Evolutionary conservation across 192 early-diverging fungal genomes (phyloP).

Genomic region (Cladochytrium replicatum): DNA sequence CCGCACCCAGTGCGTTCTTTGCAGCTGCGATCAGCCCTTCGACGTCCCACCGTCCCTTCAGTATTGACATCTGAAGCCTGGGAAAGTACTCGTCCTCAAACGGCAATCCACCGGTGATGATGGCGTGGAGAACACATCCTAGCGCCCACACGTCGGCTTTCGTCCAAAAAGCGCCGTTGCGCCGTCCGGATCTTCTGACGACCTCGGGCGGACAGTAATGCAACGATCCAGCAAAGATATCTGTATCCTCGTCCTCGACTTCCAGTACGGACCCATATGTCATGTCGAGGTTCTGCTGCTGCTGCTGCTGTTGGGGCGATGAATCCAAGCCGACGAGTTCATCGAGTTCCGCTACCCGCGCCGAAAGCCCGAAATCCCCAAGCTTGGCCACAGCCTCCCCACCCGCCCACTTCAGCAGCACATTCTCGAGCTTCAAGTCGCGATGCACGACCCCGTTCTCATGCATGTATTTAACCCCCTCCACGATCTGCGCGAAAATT

Average conservation of each 20-base stretch:
- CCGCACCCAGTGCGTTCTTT: no score
- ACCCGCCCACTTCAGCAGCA: constrained; percentile 41
- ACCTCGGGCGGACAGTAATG: constrained; percentile 69
- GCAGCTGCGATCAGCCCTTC: no score
- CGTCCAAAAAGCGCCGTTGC: constrained; percentile 42
- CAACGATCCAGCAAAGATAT: constrained; percentile 47
- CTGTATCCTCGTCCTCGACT: no score
- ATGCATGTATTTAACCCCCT: constrained; percentile 73
- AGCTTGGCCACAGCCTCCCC: constrained; percentile 55
- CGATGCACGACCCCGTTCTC: constrained; percentile 66
- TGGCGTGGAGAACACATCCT: constrained; percentile 62
- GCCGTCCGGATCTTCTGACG: constrained; percentile 26
- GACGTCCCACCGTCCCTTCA: constrained; percentile 55
- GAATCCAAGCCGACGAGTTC: no score
- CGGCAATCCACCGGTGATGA: constrained; percentile 59
- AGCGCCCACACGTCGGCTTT: constrained; percentile 74
- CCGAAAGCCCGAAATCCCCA: constrained; percentile 78
- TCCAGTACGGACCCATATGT: no score
- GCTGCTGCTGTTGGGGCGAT: no score
- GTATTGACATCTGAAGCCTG: constrained; percentile 55
- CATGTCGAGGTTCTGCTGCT: no score
- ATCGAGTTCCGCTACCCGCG: constrained; percentile 12
- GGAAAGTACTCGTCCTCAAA: constrained; percentile 69
- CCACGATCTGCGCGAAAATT: constrained; percentile 66
- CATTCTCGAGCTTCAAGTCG: constrained; percentile 91